Conservation (phyloP, 1,139 yeast species). For the Suhomyces coccinellae region DNA sequence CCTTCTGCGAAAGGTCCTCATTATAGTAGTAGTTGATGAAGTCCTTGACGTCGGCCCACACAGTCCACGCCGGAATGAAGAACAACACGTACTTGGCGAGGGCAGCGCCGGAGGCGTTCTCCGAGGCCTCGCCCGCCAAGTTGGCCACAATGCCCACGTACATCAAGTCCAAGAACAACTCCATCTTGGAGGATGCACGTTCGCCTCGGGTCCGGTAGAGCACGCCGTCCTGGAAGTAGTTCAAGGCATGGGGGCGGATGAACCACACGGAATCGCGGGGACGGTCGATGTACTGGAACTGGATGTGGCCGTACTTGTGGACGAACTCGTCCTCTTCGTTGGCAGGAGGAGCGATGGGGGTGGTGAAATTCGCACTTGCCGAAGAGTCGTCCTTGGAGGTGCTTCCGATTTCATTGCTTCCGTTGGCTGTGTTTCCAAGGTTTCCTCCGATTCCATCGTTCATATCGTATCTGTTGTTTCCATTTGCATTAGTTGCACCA, state of each 20-base stretch:
- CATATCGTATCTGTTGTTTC: too few species aligned
- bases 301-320: constrained; percentile 50
- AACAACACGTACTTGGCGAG: constrained; percentile 51
- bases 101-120: constrained; percentile 49
- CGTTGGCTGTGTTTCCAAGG: too few species aligned
- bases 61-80: constrained; percentile 60
- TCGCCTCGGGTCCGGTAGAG: constrained; percentile 59
- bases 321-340: constrained; percentile 49
- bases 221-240: constrained; percentile 59
- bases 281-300: constrained; percentile 48
- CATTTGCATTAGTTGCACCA: too few species aligned
- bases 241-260: constrained; percentile 58
- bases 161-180: constrained; percentile 60
- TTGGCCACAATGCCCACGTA: constrained; percentile 68
- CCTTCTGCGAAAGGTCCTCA: constrained; percentile 59
- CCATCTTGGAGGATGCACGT: constrained; percentile 52
- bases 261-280: constrained; percentile 49
- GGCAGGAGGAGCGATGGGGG: constrained; percentile 1
- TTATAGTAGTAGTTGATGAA: constrained; percentile 64
- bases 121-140: constrained; percentile 56
- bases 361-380: neutral
- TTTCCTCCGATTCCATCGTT: too few species aligned
- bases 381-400: neutral
- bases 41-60: constrained; percentile 67
- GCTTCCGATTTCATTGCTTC: too few species aligned